phyloP scores from a whole-genome alignment of 768 basidiomycete species.

The Boletus insuetus region DNA sequence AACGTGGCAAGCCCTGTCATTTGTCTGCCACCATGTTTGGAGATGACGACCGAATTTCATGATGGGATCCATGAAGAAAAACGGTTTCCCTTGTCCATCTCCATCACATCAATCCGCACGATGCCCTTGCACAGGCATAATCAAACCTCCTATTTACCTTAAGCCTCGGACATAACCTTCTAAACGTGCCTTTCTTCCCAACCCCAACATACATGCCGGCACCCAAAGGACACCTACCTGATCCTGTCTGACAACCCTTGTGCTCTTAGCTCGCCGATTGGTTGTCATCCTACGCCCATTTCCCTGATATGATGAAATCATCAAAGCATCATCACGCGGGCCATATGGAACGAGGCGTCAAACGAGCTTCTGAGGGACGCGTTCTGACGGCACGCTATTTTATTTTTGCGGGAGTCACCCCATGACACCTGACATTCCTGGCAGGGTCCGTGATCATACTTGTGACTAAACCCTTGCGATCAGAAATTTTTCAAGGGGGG shows the following conservation, averaged over 20 bases:
- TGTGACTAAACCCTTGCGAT: not conserved
- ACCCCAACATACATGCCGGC: constrained; percentile 43
- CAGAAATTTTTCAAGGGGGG: constrained; percentile 47
- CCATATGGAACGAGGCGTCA: constrained; percentile 35
- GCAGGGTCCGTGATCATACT: not conserved
- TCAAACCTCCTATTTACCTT: constrained; percentile 50
- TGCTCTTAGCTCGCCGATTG: constrained; percentile 49
- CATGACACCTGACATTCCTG: constrained; percentile 37
- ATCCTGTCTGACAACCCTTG: not conserved
- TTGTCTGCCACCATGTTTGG: not conserved
- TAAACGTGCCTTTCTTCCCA: not conserved
- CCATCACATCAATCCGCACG: not conserved
- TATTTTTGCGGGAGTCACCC: constrained; percentile 34
- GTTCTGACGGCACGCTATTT: constrained; percentile 43
- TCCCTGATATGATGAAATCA: constrained; percentile 58
- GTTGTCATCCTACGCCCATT: constrained; percentile 53
- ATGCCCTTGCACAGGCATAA: constrained; percentile 34
- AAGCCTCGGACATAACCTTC: constrained; percentile 16
- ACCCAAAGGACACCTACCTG: constrained; percentile 29
- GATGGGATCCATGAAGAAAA: constrained; percentile 36
- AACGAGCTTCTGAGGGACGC: constrained; percentile 29
- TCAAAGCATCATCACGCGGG: constrained; percentile 36
- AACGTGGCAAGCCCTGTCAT: constrained; percentile 27
- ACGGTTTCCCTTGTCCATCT: constrained; percentile 9
- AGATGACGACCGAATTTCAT: not conserved